Evolutionary conservation across 139 green algal genomes (phyloP), one percentile per base, ranked within the genome.

Genomic region (Coelastrella sp.): DNA sequence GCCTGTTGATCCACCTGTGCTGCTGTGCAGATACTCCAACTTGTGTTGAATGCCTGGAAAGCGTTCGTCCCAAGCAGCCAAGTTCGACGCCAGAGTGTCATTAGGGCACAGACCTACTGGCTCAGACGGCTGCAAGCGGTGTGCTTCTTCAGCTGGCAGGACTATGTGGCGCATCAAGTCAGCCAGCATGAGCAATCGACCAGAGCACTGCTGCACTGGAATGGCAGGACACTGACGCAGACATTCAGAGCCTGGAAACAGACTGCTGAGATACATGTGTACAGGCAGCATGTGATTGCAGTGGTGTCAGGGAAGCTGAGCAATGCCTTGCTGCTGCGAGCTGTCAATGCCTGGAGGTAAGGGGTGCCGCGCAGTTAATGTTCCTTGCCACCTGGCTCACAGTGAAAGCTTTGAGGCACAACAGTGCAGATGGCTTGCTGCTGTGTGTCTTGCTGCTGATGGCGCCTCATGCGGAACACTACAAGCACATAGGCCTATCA

Each of bases 341-440:
- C 78, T 4, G 37, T 84, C 35, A 66, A 71, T 7, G 51, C 59
- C 78, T 84, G 78, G 78, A 51, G 60, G 60, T 76, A 57, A 57
- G 45, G 27, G 57, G 57, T 66, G 57, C 15, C 11, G 57, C 57
- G 57, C 23, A 11, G n/a, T 19, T 66, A 6, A 30, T 66, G 57
- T 32, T 19, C 57, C 27, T 23, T 6, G 19, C 57, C 57, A 34
- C 9, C 21, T 19, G 27, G 19, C 57, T 15, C 57, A n/a, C 23
- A 32, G 57, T 66, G 45, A 9, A 57, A 57, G n/a, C n/a, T n/a
- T 13, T 57, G 45, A 57, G 11, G 45, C 45, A 57, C 15, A 13
- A 57, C 15, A 57, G 45, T 13, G 11, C 45, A 57, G 11, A 57
- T 57, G 34, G 45, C n/a, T n/a, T n/a, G n/a, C n/a, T n/a, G n/a